phyloP scores from a whole-genome alignment of 2,329 filamentous ascomycete species.

The Orbilia oligospora region DNA sequence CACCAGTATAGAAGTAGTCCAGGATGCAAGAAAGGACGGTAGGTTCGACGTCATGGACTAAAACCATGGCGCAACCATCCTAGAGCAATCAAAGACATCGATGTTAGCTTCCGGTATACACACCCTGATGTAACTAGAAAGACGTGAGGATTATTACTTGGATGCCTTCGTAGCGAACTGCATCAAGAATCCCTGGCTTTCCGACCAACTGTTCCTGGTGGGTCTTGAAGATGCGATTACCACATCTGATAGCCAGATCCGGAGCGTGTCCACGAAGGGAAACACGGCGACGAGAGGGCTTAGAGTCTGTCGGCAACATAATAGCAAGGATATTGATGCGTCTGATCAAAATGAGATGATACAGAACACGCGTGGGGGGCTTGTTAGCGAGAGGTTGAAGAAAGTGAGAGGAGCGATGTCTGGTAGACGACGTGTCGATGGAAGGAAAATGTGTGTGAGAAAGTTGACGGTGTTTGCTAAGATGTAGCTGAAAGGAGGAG shows the following conservation, averaged over 20 bases:
- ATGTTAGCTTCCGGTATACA: not conserved
- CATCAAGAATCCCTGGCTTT: slow-evolving; percentile 11
- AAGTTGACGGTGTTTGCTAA: not conserved
- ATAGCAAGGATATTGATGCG: not conserved
- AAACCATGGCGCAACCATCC: slow-evolving; percentile 23
- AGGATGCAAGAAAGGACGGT: slow-evolving; percentile 34
- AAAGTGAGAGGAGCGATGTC: not conserved
- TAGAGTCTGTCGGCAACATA: not conserved
- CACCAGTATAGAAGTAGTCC: slow-evolving; percentile 43
- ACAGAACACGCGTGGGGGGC: not conserved
- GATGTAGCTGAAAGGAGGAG: slow-evolving; percentile 1
- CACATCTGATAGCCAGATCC: slow-evolving; percentile 39
- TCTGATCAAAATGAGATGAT: not conserved
- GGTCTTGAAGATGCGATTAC: slow-evolving; percentile 31
- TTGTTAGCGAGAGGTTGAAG: not conserved
- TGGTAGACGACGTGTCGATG: slow-evolving; percentile 7
- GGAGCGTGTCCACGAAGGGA: slow-evolving; percentile 6
- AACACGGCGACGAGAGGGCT: not conserved
- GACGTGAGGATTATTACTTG: not conserved
- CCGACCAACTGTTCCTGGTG: slow-evolving; percentile 44
- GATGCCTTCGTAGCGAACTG: slow-evolving; percentile 30
- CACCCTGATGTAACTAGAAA: not conserved
- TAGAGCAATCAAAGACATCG: not conserved
- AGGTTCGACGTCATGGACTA: slow-evolving; percentile 22
- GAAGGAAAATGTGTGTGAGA: not conserved